Conservation (phyloP, 2,329 filamentous ascomycete species). For the Botrytis galanthina region DNA sequence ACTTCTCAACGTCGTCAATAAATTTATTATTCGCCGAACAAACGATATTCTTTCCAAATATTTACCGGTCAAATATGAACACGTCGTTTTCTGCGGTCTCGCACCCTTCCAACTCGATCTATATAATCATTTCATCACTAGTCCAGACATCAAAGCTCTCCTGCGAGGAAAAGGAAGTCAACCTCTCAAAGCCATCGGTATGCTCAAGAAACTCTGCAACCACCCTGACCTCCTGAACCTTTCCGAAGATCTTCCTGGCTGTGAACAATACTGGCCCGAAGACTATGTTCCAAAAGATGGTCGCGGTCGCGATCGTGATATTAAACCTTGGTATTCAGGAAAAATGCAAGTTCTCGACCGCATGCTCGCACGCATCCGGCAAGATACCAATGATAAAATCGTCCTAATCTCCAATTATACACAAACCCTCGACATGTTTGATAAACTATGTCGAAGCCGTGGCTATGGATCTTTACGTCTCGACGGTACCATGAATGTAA, state of each 20-base stretch:
- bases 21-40: constrained; percentile 95
- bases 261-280: constrained; percentile 75
- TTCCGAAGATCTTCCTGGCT: constrained; percentile 79
- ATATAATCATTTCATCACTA: constrained; percentile 97
- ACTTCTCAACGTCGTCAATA: constrained; percentile 84
- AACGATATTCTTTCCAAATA: constrained; percentile 99
- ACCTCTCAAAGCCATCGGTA: constrained; percentile 91
- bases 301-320: constrained; percentile 83
- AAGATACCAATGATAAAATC: constrained; percentile 98
- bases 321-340: constrained; percentile 94
- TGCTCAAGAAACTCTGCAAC: constrained; percentile 98
- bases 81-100: constrained; percentile 96
- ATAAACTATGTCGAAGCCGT: constrained; percentile 80
- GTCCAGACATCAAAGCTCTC: constrained; percentile 88
- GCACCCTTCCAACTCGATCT: constrained; percentile 89
- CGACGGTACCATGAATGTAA: constrained; percentile 97
- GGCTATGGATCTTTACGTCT: constrained; percentile 84
- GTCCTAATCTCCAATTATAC: constrained; percentile 99
- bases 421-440: constrained; percentile 91
- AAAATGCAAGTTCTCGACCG: constrained; percentile 98
- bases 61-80: constrained; percentile 95
- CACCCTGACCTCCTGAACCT: constrained; percentile 91
- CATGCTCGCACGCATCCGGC: constrained; percentile 92
- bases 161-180: constrained; percentile 93
- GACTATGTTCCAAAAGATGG: constrained; percentile 87